These are phyloP conservation scores for Fusarium coicis DNA, from an alignment of 2,329 filamentous ascomycete species.

Conservation along the genomic window DNA sequence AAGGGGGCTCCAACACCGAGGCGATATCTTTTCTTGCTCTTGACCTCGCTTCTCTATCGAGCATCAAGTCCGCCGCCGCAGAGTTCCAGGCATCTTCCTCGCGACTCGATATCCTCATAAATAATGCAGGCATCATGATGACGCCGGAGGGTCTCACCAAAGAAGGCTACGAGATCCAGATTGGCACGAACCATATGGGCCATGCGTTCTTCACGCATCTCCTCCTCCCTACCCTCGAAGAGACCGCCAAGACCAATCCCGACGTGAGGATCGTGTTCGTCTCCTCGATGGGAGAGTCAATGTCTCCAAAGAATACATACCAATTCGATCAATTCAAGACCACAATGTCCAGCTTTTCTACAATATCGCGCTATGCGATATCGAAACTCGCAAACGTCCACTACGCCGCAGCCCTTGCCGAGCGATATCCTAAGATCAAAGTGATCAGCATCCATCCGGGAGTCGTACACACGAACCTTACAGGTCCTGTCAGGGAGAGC, in stretches of 20 bases:
- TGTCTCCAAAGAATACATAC: not conserved
- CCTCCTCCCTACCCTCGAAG: not conserved
- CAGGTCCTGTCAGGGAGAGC: not conserved
- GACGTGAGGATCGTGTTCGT: conserved; percentile 1
- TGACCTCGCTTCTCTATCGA: not conserved
- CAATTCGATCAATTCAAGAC: conserved; percentile 12
- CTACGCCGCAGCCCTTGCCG: conserved; percentile 3
- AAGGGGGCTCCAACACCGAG: not conserved
- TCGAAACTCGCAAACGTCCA: conserved; percentile 11
- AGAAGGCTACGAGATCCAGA: conserved; percentile 10
- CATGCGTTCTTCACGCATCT: not conserved
- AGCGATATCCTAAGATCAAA: not conserved
- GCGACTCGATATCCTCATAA: not conserved
- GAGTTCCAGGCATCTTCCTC: not conserved
- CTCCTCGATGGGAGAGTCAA: not conserved
- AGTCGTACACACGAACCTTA: not conserved
- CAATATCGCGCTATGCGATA: not conserved
- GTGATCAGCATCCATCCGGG: not conserved
- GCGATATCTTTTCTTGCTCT: not conserved
- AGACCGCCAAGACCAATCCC: not conserved
- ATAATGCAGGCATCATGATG: conserved; percentile 18
- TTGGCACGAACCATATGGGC: conserved; percentile 3
- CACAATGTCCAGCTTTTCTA: not conserved
- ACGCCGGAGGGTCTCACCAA: not conserved
- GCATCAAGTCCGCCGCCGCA: not conserved